Percentiles rank a stretch among this genome's conserved stretches.
phyloP scores from a whole-genome alignment of 192 early-diverging fungal genomes.

The Coemansia umbellata region DNA sequence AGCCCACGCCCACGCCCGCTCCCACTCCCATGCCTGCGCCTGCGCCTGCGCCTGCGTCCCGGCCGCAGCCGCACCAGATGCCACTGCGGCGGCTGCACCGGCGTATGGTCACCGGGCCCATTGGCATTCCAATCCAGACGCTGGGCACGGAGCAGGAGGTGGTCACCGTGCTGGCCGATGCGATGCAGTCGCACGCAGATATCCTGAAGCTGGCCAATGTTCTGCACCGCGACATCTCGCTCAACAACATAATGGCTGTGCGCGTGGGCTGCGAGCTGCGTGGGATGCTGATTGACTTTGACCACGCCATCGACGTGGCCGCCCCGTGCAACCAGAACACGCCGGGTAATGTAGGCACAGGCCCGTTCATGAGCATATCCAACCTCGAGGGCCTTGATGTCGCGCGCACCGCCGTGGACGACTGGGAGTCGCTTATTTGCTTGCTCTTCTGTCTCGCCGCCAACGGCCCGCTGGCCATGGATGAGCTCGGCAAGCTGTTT shows the following conservation, averaged over 20 bases:
- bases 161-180: conserved; percentile 35
- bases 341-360: conserved; percentile 39
- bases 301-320: conserved; percentile 19
- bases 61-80: background rate
- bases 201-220: conserved; percentile 17
- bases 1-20: background rate
- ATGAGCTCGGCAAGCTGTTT: conserved; percentile 26
- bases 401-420: conserved; percentile 37
- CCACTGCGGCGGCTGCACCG: conserved; percentile 29
- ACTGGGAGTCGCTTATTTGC: conserved; percentile 43
- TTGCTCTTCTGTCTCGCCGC: conserved; percentile 45
- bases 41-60: no score
- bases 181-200: conserved; percentile 31
- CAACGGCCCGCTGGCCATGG: conserved; percentile 4
- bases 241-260: conserved; percentile 43
- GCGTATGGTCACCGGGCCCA: conserved; percentile 40
- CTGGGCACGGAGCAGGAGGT: conserved; percentile 29
- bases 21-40: background rate
- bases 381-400: conserved; percentile 45
- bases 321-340: conserved; percentile 13
- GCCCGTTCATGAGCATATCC: conserved; percentile 46
- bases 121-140: conserved; percentile 29
- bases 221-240: conserved; percentile 45
- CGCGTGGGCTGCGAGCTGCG: conserved; percentile 9
- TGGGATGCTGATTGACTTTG: conserved; percentile 48